Evolutionary conservation across 75 land plant genomes (phyloP).

Genomic region (Selaginella tamariscina): DNA sequence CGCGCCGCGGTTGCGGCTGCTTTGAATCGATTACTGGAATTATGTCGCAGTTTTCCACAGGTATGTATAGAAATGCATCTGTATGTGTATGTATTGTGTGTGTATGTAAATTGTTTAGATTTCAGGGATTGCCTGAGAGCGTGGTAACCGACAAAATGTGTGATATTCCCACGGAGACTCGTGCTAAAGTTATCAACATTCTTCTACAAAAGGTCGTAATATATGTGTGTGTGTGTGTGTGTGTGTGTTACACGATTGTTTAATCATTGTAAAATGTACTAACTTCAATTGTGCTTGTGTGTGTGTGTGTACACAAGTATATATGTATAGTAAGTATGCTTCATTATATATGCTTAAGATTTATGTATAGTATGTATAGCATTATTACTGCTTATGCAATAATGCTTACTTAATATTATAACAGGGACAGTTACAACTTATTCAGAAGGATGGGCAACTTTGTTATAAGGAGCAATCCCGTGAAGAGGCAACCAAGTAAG

Average conservation of each 20-base stretch:
- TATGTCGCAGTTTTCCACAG: constrained; percentile 5
- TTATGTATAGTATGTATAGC: no score
- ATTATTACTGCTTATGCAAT: no score
- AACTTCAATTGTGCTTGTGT: no score
- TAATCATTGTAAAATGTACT: no score
- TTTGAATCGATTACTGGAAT: constrained; percentile 15
- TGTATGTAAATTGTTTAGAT: background rate
- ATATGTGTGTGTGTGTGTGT: no score
- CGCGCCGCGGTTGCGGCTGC: constrained; percentile 12
- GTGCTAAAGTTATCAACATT: constrained; percentile 21
- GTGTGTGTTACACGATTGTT: no score
- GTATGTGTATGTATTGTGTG: background rate
- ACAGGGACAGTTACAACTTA: constrained; percentile 23
- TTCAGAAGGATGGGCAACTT: constrained; percentile 16
- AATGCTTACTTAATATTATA: no score
- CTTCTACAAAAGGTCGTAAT: constrained; percentile 17
- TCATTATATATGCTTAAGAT: no score
- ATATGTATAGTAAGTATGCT: no score
- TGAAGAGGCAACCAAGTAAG: constrained; percentile 25
- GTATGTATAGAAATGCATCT: background rate
- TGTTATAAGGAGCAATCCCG: constrained; percentile 21
- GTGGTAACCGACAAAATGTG: constrained; percentile 14
- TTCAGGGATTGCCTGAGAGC: constrained; percentile 23
- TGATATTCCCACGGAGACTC: constrained; percentile 7
- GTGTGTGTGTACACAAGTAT: no score